Conservation (phyloP, 2,329 filamentous ascomycete species). For the Colletotrichum sp. region DNA sequence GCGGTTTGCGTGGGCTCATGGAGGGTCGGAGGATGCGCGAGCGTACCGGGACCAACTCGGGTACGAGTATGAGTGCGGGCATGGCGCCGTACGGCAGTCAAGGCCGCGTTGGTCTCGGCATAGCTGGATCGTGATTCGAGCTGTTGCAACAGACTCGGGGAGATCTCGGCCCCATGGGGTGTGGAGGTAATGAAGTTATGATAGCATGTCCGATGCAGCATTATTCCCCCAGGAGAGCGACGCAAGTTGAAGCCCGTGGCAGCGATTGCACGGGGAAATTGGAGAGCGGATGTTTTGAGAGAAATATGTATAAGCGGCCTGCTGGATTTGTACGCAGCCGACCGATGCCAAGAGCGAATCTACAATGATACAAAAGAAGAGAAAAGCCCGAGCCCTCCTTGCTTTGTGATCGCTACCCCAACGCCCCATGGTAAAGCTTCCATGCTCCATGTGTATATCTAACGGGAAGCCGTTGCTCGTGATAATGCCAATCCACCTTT, state of each 20-base stretch:
- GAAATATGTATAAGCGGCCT: not conserved
- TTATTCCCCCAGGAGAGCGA: not conserved
- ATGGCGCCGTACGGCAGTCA: conserved; percentile 24
- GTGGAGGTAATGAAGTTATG: conserved; percentile 18
- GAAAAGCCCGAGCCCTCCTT: not conserved
- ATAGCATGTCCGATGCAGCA: conserved; percentile 12
- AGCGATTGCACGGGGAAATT: not conserved
- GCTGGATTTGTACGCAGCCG: not conserved
- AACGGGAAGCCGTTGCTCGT: not conserved
- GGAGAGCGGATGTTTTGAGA: not conserved
- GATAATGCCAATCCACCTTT: not conserved
- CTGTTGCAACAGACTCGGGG: not conserved
- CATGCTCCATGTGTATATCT: not conserved
- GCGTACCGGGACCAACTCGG: conserved; percentile 54
- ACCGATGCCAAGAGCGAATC: not conserved
- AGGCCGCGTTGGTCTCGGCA: conserved; percentile 55
- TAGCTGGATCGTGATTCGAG: conserved; percentile 49
- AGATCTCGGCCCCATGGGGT: not conserved
- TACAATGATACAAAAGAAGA: not conserved
- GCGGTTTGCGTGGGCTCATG: conserved; percentile 91
- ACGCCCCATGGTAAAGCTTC: not conserved
- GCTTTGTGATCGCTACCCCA: not conserved
- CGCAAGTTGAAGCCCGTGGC: not conserved
- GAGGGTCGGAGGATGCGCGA: conserved; percentile 88
- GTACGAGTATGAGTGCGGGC: conserved; percentile 22